Percentiles rank a stretch among this genome's conserved stretches.
phyloP scores from a whole-genome alignment of 73 alveolate species.

The Paramecium primaurelia region DNA sequence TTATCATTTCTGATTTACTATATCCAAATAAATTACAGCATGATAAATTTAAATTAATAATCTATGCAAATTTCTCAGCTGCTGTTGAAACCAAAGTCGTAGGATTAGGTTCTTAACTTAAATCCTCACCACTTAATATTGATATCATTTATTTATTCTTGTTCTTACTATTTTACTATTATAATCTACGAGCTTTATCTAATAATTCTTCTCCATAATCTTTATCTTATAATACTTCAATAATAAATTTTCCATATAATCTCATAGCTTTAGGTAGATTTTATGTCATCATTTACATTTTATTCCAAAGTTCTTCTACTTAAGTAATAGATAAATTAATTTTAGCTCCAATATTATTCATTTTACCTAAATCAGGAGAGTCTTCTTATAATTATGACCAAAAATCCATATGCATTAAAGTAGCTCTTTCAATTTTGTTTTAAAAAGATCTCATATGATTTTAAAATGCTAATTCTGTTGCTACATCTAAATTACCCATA shows the following conservation, averaged over 20 bases:
- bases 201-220: slow-evolving; percentile 40
- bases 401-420: slow-evolving; percentile 55
- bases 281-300: slow-evolving; percentile 30
- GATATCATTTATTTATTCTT: background rate
- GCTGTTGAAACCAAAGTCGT: slow-evolving; percentile 39
- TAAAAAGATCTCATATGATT: slow-evolving; percentile 43
- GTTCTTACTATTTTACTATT: background rate
- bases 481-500: slow-evolving; percentile 38
- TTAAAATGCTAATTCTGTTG: slow-evolving; percentile 45
- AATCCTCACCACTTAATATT: background rate
- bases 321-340: slow-evolving; percentile 11
- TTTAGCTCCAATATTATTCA: slow-evolving; percentile 51
- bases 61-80: slow-evolving; percentile 46
- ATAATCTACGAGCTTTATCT: background rate
- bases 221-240: slow-evolving; percentile 51
- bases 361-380: slow-evolving; percentile 52
- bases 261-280: slow-evolving; percentile 52
- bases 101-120: slow-evolving; percentile 8
- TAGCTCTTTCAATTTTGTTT: slow-evolving; percentile 46
- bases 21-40: slow-evolving; percentile 47
- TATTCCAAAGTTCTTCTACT: slow-evolving; percentile 57
- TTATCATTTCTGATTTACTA: slow-evolving; percentile 44
- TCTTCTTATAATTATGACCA: slow-evolving; percentile 58
- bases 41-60: slow-evolving; percentile 39
- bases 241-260: slow-evolving; percentile 45